These are phyloP conservation scores for Colletotrichum sidae DNA, from an alignment of 2,329 filamentous ascomycete species.

Conservation along the genomic window DNA sequence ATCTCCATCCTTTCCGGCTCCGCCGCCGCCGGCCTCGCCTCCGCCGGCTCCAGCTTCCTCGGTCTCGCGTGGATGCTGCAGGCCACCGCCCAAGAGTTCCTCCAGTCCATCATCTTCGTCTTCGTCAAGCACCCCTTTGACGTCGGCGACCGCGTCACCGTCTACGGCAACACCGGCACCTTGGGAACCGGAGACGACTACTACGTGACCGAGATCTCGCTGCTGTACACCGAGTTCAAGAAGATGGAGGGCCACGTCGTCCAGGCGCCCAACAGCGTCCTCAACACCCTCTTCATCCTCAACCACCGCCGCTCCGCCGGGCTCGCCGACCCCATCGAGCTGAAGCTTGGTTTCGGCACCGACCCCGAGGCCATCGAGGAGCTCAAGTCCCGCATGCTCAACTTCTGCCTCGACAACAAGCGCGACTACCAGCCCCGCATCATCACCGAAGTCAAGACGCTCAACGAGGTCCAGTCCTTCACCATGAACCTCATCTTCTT, in stretches of 20 bases:
- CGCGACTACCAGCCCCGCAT: slow-evolving; percentile 90
- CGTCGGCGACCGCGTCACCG: slow-evolving; percentile 90
- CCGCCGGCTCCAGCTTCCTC: slow-evolving; percentile 86
- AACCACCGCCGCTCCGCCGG: slow-evolving; percentile 93
- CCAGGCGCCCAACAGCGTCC: slow-evolving; percentile 92
- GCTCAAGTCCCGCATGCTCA: slow-evolving; percentile 82
- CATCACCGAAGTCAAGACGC: slow-evolving; percentile 82
- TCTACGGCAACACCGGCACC: slow-evolving; percentile 92
- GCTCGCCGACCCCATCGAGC: slow-evolving; percentile 85
- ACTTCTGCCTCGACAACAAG: slow-evolving; percentile 87
- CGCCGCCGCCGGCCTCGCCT: slow-evolving; percentile 90
- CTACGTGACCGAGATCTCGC: slow-evolving; percentile 92
- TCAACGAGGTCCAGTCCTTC: slow-evolving; percentile 86
- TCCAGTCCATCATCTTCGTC: slow-evolving; percentile 94
- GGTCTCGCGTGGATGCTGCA: slow-evolving; percentile 94
- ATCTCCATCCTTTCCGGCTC: slow-evolving; percentile 90
- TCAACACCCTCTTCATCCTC: slow-evolving; percentile 93
- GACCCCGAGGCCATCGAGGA: slow-evolving; percentile 84
- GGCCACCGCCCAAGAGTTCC: slow-evolving; percentile 91
- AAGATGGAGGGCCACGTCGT: slow-evolving; percentile 98
- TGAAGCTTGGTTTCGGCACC: slow-evolving; percentile 90
- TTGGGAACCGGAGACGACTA: slow-evolving; percentile 87
- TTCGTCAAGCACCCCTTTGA: slow-evolving; percentile 98
- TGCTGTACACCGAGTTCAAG: slow-evolving; percentile 97
- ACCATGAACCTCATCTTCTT: slow-evolving; percentile 95